Evolutionary conservation across 495 filamentous ascomycete genomes (phyloP).

Genomic region (Elasticomyces elasticus): DNA sequence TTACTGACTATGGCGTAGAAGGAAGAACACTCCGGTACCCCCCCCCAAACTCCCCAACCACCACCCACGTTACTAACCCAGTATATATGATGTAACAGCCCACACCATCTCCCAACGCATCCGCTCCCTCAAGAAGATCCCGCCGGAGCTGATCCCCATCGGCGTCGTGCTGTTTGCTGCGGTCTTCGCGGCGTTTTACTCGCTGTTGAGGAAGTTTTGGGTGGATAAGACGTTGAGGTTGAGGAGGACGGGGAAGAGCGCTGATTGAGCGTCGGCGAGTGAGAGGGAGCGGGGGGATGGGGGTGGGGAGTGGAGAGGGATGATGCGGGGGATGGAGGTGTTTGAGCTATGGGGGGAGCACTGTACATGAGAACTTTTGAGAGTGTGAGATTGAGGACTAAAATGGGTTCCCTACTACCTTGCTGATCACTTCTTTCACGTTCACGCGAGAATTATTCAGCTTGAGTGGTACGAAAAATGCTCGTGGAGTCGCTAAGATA

Average conservation of each 20-base stretch:
- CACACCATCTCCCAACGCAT: slow-evolving; percentile 97
- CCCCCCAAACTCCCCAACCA: slow-evolving; percentile 5
- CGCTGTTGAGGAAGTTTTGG: slow-evolving; percentile 65
- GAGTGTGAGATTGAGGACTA: no score
- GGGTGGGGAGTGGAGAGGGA: background rate
- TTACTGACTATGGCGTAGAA: slow-evolving; percentile 29
- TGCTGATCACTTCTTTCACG: no score
- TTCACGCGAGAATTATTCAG: no score
- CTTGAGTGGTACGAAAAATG: no score
- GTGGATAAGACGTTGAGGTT: slow-evolving; percentile 90
- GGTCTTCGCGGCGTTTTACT: slow-evolving; percentile 65
- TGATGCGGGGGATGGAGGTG: background rate
- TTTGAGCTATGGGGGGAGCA: no score
- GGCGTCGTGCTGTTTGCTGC: slow-evolving; percentile 74
- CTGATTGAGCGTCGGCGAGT: background rate
- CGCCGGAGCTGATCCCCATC: slow-evolving; percentile 88
- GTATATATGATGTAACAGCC: no score
- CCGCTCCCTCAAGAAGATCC: slow-evolving; percentile 73
- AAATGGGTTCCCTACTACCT: no score
- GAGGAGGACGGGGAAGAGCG: slow-evolving; percentile 19
- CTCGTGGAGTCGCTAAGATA: no score
- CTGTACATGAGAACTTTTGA: no score
- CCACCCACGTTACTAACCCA: no score
- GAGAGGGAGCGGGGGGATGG: background rate
- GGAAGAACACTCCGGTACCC: slow-evolving; percentile 37